phyloP scores from a whole-genome alignment of 2,329 filamentous ascomycete species.

The Truncatella angustata region DNA sequence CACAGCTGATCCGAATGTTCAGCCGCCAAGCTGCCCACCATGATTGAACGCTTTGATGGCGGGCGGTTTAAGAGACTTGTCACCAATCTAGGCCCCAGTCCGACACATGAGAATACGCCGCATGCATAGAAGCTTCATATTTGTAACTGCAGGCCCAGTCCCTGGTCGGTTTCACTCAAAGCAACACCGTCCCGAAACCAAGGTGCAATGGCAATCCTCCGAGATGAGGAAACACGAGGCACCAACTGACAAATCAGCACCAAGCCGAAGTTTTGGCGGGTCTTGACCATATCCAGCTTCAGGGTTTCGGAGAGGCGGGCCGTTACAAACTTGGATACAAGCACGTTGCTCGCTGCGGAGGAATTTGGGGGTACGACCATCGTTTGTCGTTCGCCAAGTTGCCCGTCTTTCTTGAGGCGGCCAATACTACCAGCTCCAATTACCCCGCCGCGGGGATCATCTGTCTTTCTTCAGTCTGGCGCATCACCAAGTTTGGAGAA shows the following conservation, averaged over 20 bases:
- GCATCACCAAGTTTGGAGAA: slow-evolving; percentile 3
- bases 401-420: slow-evolving; percentile 13
- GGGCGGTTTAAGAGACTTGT: neutral
- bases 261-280: slow-evolving; percentile 17
- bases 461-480: neutral
- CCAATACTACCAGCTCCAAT: slow-evolving; percentile 11
- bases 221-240: neutral
- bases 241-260: slow-evolving; percentile 11
- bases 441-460: slow-evolving; percentile 31
- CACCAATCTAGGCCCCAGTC: neutral
- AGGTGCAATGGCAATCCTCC: neutral
- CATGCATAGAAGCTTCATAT: slow-evolving; percentile 1
- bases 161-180: slow-evolving; percentile 5
- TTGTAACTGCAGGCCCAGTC: neutral
- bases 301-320: slow-evolving; percentile 33
- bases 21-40: slow-evolving; percentile 4
- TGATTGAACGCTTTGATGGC: neutral
- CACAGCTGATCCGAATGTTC: neutral
- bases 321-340: slow-evolving; percentile 17
- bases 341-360: slow-evolving; percentile 6
- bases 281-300: slow-evolving; percentile 4
- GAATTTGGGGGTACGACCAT: neutral
- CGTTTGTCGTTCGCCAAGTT: slow-evolving; percentile 12
- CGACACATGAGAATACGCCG: neutral
- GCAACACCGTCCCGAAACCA: slow-evolving; percentile 2